Percentiles rank a stretch among this genome's conserved stretches.
Conservation (phyloP, 441 rosid genomes). For the Euphorbia corollata region DNA sequence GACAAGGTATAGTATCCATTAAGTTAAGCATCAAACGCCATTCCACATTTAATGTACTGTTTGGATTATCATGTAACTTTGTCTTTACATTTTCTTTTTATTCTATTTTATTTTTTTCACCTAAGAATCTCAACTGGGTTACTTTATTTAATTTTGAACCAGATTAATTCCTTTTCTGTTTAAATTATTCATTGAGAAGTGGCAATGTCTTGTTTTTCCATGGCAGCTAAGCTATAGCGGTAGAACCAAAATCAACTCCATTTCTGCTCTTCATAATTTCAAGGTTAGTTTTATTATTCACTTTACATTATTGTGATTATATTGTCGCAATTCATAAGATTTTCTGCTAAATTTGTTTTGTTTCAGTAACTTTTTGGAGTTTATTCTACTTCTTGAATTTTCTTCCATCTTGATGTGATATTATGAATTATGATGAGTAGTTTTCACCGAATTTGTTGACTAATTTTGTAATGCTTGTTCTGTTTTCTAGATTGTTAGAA, state of each 20-base stretch:
- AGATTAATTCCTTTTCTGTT: neutral
- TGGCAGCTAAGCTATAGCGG: slow-evolving; percentile 31
- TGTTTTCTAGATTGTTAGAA: too few relatives aligned
- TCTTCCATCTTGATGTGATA: too few relatives aligned
- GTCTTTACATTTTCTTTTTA: slow-evolving; percentile 40
- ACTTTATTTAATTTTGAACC: too few relatives aligned
- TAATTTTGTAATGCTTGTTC: too few relatives aligned
- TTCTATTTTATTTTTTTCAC: neutral
- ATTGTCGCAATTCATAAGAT: neutral
- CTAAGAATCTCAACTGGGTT: neutral
- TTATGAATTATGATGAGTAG: too few relatives aligned
- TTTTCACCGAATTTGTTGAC: too few relatives aligned
- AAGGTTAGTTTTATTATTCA: slow-evolving; percentile 27
- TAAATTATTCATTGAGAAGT: slow-evolving; percentile 34
- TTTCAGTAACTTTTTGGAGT: neutral
- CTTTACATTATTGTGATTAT: neutral
- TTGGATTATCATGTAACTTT: slow-evolving; percentile 43
- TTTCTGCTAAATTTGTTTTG: too few relatives aligned
- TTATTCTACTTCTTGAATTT: neutral
- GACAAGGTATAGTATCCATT: slow-evolving; percentile 55
- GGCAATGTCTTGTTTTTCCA: slow-evolving; percentile 37
- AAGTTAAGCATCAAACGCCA: slow-evolving; percentile 56
- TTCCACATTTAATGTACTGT: neutral
- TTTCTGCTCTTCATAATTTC: slow-evolving; percentile 7
- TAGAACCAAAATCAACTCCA: slow-evolving; percentile 22